A percentile compares a stretch with the other conserved stretches of the same genome.
Evolutionary conservation across 2,329 filamentous ascomycete genomes (phyloP).

Genomic region (Pestalotiopsis sp.): DNA sequence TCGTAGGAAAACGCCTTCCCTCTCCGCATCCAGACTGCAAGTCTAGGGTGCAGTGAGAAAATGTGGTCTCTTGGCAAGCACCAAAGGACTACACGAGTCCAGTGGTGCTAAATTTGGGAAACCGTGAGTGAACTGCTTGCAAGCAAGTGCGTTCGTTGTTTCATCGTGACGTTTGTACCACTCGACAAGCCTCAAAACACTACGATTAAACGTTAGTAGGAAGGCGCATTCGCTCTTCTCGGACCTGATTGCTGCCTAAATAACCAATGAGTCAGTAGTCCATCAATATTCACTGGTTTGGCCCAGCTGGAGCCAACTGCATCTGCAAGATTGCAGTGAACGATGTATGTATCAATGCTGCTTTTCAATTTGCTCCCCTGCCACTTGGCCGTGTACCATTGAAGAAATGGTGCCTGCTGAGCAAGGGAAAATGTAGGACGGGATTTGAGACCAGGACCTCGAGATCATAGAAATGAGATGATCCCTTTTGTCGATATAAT

Average conservation of each 20-base stretch:
- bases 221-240: not conserved
- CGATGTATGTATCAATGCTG: constrained; percentile 9
- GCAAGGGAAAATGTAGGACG: constrained; percentile 18
- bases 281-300: not conserved
- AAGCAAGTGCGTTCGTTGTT: not conserved
- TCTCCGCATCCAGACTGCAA: constrained; percentile 51
- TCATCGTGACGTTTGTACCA: not conserved
- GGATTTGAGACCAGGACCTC: not conserved
- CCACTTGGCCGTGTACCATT: constrained; percentile 29
- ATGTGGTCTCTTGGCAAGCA: constrained; percentile 32
- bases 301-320: constrained; percentile 6
- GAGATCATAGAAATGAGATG: constrained; percentile 4
- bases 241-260: not conserved
- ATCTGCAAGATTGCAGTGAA: constrained; percentile 12
- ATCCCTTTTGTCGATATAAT: constrained; percentile 21
- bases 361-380: constrained; percentile 23
- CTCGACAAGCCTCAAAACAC: not conserved
- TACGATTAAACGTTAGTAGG: not conserved
- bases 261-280: not conserved
- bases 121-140: not conserved
- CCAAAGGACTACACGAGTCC: constrained; percentile 13
- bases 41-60: constrained; percentile 56
- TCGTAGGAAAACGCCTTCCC: constrained; percentile 29
- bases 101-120: not conserved
- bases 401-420: constrained; percentile 15